phyloP scores from a whole-genome alignment of 257 asterid species.

The Lithospermum erythrorhizon region DNA sequence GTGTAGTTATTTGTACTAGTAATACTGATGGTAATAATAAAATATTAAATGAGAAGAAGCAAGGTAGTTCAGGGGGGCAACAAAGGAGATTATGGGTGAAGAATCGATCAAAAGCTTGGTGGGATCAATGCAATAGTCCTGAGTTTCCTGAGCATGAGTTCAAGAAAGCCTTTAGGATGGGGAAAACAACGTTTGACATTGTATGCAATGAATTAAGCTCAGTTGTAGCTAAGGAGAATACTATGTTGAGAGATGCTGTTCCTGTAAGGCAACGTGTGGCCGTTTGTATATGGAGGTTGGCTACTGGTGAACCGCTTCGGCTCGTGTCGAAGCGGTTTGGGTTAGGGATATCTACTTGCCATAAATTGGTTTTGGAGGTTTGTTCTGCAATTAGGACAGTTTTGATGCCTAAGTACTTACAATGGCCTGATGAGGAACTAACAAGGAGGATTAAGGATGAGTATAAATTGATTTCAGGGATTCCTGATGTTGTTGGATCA shows the following conservation, averaged over 20 bases:
- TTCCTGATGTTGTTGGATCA: constrained; percentile 70
- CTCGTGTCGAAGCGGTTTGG: constrained; percentile 86
- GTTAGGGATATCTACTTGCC: constrained; percentile 84
- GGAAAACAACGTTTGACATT: constrained; percentile 72
- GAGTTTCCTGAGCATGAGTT: constrained; percentile 86
- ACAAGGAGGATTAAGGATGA: constrained; percentile 30
- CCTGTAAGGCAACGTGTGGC: constrained; percentile 91
- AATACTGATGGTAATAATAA: background rate
- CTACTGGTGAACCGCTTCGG: constrained; percentile 91
- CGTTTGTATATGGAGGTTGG: constrained; percentile 94
- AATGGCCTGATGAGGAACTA: constrained; percentile 66
- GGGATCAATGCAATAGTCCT: constrained; percentile 90
- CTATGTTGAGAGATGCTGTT: constrained; percentile 81
- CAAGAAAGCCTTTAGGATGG: constrained; percentile 80
- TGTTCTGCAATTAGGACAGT: constrained; percentile 77
- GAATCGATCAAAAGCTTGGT: constrained; percentile 79
- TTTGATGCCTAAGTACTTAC: constrained; percentile 71
- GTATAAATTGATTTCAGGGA: constrained; percentile 50
- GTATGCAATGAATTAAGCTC: constrained; percentile 71
- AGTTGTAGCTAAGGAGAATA: constrained; percentile 75
- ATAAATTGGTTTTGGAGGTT: constrained; percentile 86
- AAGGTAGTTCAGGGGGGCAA: background rate
- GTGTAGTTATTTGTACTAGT: background rate
- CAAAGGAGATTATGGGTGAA: constrained; percentile 91
- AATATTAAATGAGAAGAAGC: constrained; percentile 18